phyloP scores from a whole-genome alignment of 1,284 basidiomycete genomes.

The Apiotrichum gamsii region DNA sequence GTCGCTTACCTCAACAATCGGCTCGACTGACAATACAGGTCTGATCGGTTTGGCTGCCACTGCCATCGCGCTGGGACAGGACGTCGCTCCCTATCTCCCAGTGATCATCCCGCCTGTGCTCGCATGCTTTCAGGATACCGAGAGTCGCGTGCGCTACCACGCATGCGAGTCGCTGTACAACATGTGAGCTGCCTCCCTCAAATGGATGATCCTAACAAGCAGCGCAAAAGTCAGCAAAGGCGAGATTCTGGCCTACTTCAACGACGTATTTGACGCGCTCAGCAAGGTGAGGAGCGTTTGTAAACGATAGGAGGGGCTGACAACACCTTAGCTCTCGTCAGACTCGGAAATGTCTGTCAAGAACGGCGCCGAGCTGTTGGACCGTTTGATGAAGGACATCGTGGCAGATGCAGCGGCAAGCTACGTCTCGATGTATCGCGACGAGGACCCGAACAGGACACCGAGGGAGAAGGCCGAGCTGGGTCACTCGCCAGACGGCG shows the following conservation, averaged over 20 bases:
- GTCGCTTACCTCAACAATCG: neutral
- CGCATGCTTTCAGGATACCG: conserved; percentile 89
- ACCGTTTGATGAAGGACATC: conserved; percentile 93
- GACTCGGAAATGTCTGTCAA: conserved; percentile 96
- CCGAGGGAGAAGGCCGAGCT: conserved; percentile 2
- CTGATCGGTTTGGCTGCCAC: conserved; percentile 94
- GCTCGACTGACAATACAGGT: conserved; percentile 16
- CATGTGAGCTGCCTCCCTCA: conserved; percentile 58
- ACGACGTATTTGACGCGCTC: conserved; percentile 94
- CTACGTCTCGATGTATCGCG: conserved; percentile 80
- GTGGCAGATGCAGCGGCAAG: conserved; percentile 94
- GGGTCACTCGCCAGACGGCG: neutral
- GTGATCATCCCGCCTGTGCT: conserved; percentile 85
- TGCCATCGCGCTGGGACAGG: conserved; percentile 88
- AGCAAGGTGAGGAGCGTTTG: conserved; percentile 68
- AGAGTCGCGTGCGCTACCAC: conserved; percentile 75
- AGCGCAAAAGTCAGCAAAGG: conserved; percentile 92
- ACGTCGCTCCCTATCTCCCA: conserved; percentile 88
- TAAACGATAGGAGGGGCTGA: neutral
- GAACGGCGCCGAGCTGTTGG: conserved; percentile 97
- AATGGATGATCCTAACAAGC: neutral
- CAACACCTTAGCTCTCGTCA: conserved; percentile 63
- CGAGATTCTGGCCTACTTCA: conserved; percentile 94
- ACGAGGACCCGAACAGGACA: conserved; percentile 30
- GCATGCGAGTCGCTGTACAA: conserved; percentile 98